Conservation (phyloP, 1,139 yeast genomes). For the Saccharomyces hybrid region DNA sequence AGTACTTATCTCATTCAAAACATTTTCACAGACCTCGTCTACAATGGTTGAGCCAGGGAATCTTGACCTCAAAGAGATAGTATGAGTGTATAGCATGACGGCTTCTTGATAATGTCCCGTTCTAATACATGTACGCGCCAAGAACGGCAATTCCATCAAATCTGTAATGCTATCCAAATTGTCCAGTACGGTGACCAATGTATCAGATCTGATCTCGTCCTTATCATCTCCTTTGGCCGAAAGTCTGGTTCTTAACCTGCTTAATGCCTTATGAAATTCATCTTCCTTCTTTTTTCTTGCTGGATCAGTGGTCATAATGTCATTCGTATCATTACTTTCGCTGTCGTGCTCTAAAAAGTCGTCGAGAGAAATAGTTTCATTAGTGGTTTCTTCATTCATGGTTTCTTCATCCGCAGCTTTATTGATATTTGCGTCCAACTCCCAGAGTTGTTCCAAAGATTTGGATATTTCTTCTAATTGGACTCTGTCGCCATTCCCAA, state of each 20-base stretch:
- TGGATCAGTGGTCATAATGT: slow-evolving; percentile 1
- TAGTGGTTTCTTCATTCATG: slow-evolving; percentile 7
- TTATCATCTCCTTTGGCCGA: slow-evolving; percentile 10
- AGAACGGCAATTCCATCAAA: slow-evolving; percentile 72
- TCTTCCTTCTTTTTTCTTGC: slow-evolving; percentile 18
- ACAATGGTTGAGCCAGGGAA: slow-evolving; percentile 59
- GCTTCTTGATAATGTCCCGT: slow-evolving; percentile 90
- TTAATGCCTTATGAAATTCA: slow-evolving; percentile 30
- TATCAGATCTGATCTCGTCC: slow-evolving; percentile 15
- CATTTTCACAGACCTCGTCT: slow-evolving; percentile 46
- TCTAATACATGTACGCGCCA: slow-evolving; percentile 70
- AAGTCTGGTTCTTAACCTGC: slow-evolving; percentile 22
- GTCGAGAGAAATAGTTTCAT: slow-evolving; percentile 3
- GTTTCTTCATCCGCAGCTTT: slow-evolving; percentile 17
- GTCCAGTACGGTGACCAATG: slow-evolving; percentile 42
- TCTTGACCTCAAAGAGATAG: slow-evolving; percentile 57
- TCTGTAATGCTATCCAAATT: slow-evolving; percentile 71
- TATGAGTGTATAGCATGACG: slow-evolving; percentile 45
- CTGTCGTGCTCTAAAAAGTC: slow-evolving; percentile 11
- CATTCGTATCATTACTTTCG: slow-evolving; percentile 7
- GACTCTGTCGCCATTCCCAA: slow-evolving; percentile 22
- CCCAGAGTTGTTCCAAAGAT: slow-evolving; percentile 33
- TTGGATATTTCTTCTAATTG: slow-evolving; percentile 26
- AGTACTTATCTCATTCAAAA: slow-evolving; percentile 47
- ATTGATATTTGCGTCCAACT: slow-evolving; percentile 22